phyloP scores from a whole-genome alignment of 352 stramenopile genomes.

The Aphanomyces euteiches region DNA sequence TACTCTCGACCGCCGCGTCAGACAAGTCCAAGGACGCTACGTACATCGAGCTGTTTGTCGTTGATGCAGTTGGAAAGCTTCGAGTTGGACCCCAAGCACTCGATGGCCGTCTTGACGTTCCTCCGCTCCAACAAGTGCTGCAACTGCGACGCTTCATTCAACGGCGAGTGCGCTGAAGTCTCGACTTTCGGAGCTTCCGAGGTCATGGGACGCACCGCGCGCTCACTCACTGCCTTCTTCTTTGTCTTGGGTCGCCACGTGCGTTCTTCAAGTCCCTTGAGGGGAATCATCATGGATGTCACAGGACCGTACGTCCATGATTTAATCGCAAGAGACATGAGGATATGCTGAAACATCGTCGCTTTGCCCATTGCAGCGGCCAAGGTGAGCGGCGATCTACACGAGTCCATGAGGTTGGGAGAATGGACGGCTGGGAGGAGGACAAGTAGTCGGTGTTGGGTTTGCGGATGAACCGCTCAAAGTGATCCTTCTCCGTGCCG shows the following conservation, averaged over 20 bases:
- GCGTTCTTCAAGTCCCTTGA: slow-evolving; percentile 53
- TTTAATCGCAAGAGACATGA: slow-evolving; percentile 43
- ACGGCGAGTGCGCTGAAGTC: background rate
- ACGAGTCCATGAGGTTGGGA: background rate
- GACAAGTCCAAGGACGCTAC: background rate
- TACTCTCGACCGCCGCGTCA: slow-evolving; percentile 28
- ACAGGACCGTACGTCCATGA: slow-evolving; percentile 59
- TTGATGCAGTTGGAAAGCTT: slow-evolving; percentile 38
- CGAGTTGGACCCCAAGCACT: slow-evolving; percentile 56
- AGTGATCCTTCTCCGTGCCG: slow-evolving; percentile 10
- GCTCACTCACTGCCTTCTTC: background rate
- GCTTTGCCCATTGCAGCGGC: slow-evolving; percentile 49
- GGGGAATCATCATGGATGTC: slow-evolving; percentile 47
- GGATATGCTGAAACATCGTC: slow-evolving; percentile 56
- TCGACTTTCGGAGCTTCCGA: slow-evolving; percentile 3
- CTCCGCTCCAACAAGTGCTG: background rate
- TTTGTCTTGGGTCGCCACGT: background rate
- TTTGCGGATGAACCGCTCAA: slow-evolving; percentile 19
- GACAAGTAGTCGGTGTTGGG: slow-evolving; percentile 24
- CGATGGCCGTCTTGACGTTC: slow-evolving; percentile 41
- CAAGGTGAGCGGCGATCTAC: slow-evolving; percentile 49
- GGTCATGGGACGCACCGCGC: slow-evolving; percentile 3
- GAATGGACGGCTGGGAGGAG: background rate
- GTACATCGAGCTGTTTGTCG: slow-evolving; percentile 21
- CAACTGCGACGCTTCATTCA: background rate